Evolutionary conservation across 2,329 filamentous ascomycete species (phyloP).

Genomic region (Penicillium freii): DNA sequence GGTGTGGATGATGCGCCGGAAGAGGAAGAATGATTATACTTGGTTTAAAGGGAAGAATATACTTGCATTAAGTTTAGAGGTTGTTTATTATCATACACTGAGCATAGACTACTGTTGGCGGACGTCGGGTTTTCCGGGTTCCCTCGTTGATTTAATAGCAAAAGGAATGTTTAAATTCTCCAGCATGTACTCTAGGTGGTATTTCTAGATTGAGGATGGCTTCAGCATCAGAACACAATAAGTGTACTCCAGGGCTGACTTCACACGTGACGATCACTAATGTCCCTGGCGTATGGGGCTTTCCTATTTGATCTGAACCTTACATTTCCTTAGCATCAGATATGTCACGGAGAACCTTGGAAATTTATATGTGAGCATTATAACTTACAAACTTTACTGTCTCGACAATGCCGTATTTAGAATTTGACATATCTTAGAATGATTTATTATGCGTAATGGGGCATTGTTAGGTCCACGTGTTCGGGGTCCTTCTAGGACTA

Average conservation of each 20-base stretch:
- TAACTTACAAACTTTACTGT: too few species aligned
- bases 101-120: background rate
- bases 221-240: background rate
- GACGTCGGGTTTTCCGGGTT: background rate
- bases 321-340: too few species aligned
- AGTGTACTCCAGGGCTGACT: background rate
- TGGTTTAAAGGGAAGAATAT: background rate
- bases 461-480: too few species aligned
- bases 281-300: too few species aligned
- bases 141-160: background rate
- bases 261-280: background rate
- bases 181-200: background rate
- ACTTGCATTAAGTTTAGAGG: background rate
- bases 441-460: too few species aligned
- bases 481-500: too few species aligned
- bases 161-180: background rate
- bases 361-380: too few species aligned
- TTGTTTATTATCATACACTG: background rate
- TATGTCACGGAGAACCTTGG: too few species aligned
- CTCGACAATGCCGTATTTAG: too few species aligned
- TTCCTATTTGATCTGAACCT: too few species aligned
- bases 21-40: slow-evolving; percentile 49
- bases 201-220: background rate
- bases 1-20: slow-evolving; percentile 58
- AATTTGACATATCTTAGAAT: too few species aligned